Conservation (phyloP, 352 stramenopile species). For the Globisporangium yorkense region DNA sequence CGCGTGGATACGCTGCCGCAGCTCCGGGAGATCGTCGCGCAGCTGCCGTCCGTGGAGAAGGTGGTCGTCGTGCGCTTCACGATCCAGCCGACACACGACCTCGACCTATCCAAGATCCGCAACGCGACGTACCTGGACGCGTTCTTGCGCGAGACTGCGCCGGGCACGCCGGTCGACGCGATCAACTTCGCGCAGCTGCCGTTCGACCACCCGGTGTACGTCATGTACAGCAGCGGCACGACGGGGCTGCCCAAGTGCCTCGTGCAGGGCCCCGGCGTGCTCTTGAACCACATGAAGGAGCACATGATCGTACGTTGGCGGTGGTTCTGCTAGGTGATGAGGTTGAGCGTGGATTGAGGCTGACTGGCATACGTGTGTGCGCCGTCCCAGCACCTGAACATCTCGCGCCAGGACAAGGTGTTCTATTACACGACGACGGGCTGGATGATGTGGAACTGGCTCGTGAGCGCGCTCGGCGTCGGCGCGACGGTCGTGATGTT, state of each 20-base stretch:
- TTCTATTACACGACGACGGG: slow-evolving; percentile 82
- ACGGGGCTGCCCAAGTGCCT: slow-evolving; percentile 86
- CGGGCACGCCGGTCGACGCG: slow-evolving; percentile 14
- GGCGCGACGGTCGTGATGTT: slow-evolving; percentile 75
- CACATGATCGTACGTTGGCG: slow-evolving; percentile 48
- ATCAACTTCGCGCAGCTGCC: slow-evolving; percentile 69
- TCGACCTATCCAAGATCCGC: slow-evolving; percentile 55
- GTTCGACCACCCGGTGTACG: slow-evolving; percentile 84
- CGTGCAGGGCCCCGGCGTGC: slow-evolving; percentile 67
- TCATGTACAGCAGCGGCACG: slow-evolving; percentile 87
- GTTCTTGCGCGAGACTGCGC: slow-evolving; percentile 32
- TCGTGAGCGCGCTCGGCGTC: slow-evolving; percentile 61
- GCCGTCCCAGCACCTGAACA: slow-evolving; percentile 49
- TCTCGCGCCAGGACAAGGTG: slow-evolving; percentile 52
- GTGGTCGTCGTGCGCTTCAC: slow-evolving; percentile 67
- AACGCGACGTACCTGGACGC: slow-evolving; percentile 47
- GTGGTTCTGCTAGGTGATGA: neutral
- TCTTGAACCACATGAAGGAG: slow-evolving; percentile 81
- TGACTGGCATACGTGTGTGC: neutral
- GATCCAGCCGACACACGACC: slow-evolving; percentile 37
- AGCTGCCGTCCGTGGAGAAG: slow-evolving; percentile 57
- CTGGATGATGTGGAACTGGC: slow-evolving; percentile 91
- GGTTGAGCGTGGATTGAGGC: too few relatives aligned
- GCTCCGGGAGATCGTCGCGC: slow-evolving; percentile 49
- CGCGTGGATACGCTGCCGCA: slow-evolving; percentile 58